A percentile compares a stretch with the other conserved stretches of the same genome.
These are phyloP conservation scores for Vickermania spadyakhi DNA, from an alignment of 208 protist species.

Conservation along the genomic window DNA sequence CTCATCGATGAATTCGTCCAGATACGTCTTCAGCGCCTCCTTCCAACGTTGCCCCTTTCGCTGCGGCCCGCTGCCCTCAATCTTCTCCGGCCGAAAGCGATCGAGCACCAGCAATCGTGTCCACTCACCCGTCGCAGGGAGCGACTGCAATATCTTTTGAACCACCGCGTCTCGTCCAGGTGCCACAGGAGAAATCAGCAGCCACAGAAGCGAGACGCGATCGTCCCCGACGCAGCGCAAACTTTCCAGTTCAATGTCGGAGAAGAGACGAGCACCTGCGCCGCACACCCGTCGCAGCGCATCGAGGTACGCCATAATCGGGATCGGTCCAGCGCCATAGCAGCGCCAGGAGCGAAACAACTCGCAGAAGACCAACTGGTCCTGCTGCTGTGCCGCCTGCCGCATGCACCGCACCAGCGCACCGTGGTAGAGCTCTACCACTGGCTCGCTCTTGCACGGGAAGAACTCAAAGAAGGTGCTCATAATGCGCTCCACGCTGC, in stretches of 20 bases:
- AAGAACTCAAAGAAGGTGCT: constrained; percentile 49
- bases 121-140: constrained; percentile 9
- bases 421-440: constrained; percentile 17
- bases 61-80: constrained; percentile 27
- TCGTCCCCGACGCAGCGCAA: constrained; percentile 50
- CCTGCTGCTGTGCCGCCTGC: constrained; percentile 10
- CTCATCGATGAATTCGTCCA: constrained; percentile 12
- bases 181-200: constrained; percentile 39
- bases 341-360: constrained; percentile 32
- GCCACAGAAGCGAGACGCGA: constrained; percentile 34
- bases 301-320: constrained; percentile 35
- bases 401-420: constrained; percentile 30
- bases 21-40: constrained; percentile 23
- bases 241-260: constrained; percentile 67
- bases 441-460: constrained; percentile 36
- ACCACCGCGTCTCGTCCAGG: constrained; percentile 49
- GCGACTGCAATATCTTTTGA: constrained; percentile 48
- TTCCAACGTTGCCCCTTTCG: constrained; percentile 27
- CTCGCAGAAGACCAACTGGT: constrained; percentile 31
- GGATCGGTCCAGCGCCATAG: constrained; percentile 27
- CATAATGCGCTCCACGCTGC: constrained; percentile 21
- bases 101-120: constrained; percentile 20
- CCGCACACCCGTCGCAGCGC: constrained; percentile 29
- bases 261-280: constrained; percentile 20
- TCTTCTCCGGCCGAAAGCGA: constrained; percentile 30